Evolutionary conservation across 495 filamentous ascomycete genomes (phyloP).

Genomic region (Penicillium simplicissimum): DNA sequence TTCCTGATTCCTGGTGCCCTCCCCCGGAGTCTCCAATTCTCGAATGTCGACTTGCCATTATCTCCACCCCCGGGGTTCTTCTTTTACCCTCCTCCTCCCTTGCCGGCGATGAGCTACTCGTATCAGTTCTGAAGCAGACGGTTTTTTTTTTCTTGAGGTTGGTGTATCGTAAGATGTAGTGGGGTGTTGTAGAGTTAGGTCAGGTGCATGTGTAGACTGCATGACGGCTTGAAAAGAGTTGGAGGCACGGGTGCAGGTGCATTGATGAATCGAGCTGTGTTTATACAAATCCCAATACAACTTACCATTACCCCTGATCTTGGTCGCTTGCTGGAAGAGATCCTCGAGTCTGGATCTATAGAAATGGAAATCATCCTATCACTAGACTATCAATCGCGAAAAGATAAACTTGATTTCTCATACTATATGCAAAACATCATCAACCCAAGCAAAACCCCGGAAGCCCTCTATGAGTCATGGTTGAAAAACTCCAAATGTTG

Average conservation of each 20-base stretch:
- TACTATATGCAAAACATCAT: neutral
- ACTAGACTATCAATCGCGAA: no score
- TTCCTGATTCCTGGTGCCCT: neutral
- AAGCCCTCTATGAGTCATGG: constrained; percentile 27
- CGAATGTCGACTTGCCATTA: neutral
- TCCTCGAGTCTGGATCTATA: no score
- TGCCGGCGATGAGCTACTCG: constrained; percentile 32
- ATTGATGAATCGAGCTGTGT: neutral
- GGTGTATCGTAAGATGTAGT: constrained; percentile 10
- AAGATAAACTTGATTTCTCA: neutral
- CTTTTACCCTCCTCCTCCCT: constrained; percentile 15
- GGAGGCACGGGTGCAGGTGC: neutral
- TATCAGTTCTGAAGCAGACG: constrained; percentile 36
- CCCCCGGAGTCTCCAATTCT: neutral
- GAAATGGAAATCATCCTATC: no score
- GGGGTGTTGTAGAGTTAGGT: neutral
- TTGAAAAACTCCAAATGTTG: constrained; percentile 40
- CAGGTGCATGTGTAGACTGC: neutral
- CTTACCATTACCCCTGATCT: no score
- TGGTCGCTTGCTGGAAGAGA: no score
- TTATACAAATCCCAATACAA: no score
- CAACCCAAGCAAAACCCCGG: neutral
- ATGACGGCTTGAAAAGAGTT: neutral
- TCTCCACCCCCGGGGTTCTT: neutral
- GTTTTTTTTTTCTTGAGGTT: constrained; percentile 19